phyloP scores from a whole-genome alignment of 345 rosid species.

The Eucalyptus polybractea region DNA sequence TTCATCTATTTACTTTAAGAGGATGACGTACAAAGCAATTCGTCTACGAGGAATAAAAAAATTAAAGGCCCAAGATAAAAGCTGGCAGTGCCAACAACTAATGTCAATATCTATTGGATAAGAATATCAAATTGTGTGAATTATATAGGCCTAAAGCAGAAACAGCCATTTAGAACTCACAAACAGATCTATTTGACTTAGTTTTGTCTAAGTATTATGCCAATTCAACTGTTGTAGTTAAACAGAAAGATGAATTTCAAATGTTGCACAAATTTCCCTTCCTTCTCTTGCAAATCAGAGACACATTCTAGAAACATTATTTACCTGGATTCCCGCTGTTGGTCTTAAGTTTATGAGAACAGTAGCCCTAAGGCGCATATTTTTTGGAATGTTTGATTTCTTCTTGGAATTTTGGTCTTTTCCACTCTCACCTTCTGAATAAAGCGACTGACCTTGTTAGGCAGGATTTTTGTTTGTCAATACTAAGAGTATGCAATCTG shows the following conservation, averaged over 20 bases:
- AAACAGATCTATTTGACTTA: not conserved
- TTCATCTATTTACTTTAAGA: not conserved
- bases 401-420: constrained; percentile 3
- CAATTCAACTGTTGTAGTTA: not conserved
- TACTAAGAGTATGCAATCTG: not conserved
- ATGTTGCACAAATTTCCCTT: not conserved
- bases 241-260: not conserved
- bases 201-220: not conserved
- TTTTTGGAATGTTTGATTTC: constrained; percentile 5
- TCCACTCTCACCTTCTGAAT: not conserved
- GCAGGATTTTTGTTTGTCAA: not conserved
- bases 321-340: constrained; percentile 40
- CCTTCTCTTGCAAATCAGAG: not conserved
- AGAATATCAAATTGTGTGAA: not conserved
- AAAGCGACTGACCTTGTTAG: not conserved
- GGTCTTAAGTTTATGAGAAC: constrained; percentile 50
- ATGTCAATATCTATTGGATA: not conserved
- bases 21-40: not conserved
- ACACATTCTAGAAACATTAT: not conserved
- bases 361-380: constrained; percentile 31
- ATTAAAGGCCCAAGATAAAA: not conserved
- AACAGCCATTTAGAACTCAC: not conserved
- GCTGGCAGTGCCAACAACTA: not conserved
- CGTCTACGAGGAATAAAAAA: not conserved
- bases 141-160: not conserved